Evolutionary conservation across 75 land plant species (phyloP).

Genomic region (Ceratopteris richardii): DNA sequence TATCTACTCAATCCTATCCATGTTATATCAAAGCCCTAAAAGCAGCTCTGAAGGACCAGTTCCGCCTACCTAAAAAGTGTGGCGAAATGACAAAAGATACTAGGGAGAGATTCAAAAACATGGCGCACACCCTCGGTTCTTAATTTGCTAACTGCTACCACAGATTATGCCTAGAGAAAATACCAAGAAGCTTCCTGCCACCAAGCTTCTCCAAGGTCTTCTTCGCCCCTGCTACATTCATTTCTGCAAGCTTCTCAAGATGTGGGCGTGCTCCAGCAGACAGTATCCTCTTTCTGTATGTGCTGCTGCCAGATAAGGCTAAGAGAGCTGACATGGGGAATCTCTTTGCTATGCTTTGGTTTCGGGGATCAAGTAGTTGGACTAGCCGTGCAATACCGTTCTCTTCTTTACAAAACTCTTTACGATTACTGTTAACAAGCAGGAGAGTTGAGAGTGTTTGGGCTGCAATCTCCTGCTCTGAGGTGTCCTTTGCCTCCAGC

Average conservation of each 20-base stretch:
- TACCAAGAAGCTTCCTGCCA: not conserved
- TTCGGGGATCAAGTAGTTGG: conserved; percentile 33
- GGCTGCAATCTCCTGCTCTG: conserved; percentile 46
- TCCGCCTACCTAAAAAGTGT: no score
- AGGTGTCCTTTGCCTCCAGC: conserved; percentile 40
- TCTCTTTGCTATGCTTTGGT: conserved; percentile 35
- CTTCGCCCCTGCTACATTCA: conserved; percentile 55
- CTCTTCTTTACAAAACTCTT: conserved; percentile 45
- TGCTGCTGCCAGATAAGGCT: conserved; percentile 33
- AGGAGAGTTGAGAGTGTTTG: conserved; percentile 36
- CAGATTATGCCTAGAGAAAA: not conserved
- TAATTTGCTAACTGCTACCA: no score
- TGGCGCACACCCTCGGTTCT: no score
- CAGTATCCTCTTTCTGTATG: conserved; percentile 49
- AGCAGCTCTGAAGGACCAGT: no score
- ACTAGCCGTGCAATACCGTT: conserved; percentile 34
- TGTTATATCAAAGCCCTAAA: no score
- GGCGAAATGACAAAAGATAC: no score
- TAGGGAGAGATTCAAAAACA: no score
- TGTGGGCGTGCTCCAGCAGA: conserved; percentile 42
- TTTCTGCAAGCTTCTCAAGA: conserved; percentile 50
- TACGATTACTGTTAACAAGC: conserved; percentile 34
- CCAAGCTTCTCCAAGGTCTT: conserved; percentile 6
- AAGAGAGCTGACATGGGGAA: conserved; percentile 44
- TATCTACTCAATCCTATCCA: no score